Percentiles rank a stretch among this genome's conserved stretches.
These are phyloP conservation scores for Arthrobotrys sinensis DNA, from an alignment of 2,329 filamentous ascomycete species.

Conservation along the genomic window DNA sequence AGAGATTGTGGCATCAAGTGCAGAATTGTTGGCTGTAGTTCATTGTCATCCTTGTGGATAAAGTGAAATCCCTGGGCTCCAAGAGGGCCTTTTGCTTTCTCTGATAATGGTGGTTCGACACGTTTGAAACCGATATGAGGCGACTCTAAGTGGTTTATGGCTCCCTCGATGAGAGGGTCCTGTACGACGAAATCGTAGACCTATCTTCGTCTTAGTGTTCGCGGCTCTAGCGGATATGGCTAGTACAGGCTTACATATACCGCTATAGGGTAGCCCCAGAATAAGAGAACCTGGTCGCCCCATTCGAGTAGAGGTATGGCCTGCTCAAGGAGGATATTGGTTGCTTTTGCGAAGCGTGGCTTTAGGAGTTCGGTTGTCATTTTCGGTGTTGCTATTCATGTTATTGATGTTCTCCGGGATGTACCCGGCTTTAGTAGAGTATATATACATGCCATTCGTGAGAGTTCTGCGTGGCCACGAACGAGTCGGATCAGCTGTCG, in stretches of 20 bases:
- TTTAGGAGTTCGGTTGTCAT: conserved; percentile 26
- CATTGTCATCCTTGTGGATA: conserved; percentile 15
- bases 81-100: conserved; percentile 33
- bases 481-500: conserved; percentile 21
- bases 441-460: conserved; percentile 2
- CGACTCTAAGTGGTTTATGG: conserved; percentile 29
- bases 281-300: conserved; percentile 51
- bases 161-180: conserved; percentile 35
- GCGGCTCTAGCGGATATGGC: conserved; percentile 1
- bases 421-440: background rate
- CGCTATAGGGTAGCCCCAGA: conserved; percentile 38
- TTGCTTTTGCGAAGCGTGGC: conserved; percentile 40
- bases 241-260: conserved; percentile 25
- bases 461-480: background rate
- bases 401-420: background rate
- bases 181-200: conserved; percentile 49
- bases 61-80: conserved; percentile 45
- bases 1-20: conserved; percentile 40
- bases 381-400: conserved; percentile 11
- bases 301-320: conserved; percentile 42
- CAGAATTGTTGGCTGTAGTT: conserved; percentile 6
- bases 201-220: conserved; percentile 13
- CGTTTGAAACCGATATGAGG: conserved; percentile 28
- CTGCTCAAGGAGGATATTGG: conserved; percentile 47
- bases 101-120: conserved; percentile 31